Evolutionary conservation across 495 filamentous ascomycete genomes (phyloP).

Genomic region (Usnea hakonensis): DNA sequence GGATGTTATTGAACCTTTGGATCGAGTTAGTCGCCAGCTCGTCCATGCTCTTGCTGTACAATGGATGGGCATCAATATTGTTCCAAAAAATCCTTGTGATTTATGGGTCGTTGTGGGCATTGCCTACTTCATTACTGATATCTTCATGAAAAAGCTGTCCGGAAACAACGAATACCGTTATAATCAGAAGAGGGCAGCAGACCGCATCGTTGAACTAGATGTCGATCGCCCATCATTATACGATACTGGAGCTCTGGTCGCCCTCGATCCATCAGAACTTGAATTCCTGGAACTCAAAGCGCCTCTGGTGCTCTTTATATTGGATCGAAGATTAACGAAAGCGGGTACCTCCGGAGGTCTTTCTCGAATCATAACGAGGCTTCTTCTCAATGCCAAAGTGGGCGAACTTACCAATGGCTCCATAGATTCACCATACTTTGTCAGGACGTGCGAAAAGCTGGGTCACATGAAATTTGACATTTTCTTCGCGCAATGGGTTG

Average conservation of each 20-base stretch:
- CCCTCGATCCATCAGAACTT: conserved; percentile 70
- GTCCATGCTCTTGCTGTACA: conserved; percentile 84
- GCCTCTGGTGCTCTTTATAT: conserved; percentile 82
- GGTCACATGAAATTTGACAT: conserved; percentile 74
- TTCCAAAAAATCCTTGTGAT: conserved; percentile 70
- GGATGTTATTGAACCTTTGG: conserved; percentile 72
- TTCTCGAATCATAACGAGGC: conserved; percentile 70
- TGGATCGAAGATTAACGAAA: conserved; percentile 85
- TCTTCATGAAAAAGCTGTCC: conserved; percentile 79
- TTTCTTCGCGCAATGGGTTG: conserved; percentile 92
- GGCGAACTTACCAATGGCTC: conserved; percentile 65
- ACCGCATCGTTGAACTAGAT: conserved; percentile 74
- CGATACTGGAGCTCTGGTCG: conserved; percentile 66
- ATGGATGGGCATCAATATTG: conserved; percentile 85
- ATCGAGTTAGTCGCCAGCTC: conserved; percentile 65
- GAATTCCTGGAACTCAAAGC: conserved; percentile 92
- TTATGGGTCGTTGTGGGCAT: conserved; percentile 89
- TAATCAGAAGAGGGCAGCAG: conserved; percentile 77
- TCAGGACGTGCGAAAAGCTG: conserved; percentile 74
- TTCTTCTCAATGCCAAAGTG: conserved; percentile 74
- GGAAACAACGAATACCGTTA: conserved; percentile 93
- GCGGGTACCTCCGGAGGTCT: conserved; percentile 74
- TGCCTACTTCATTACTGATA: conserved; percentile 85
- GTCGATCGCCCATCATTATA: conserved; percentile 73
- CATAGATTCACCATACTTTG: conserved; percentile 66